Conservation (phyloP, 2,329 filamentous ascomycete species). For the Lasiodiplodia theobromae region DNA sequence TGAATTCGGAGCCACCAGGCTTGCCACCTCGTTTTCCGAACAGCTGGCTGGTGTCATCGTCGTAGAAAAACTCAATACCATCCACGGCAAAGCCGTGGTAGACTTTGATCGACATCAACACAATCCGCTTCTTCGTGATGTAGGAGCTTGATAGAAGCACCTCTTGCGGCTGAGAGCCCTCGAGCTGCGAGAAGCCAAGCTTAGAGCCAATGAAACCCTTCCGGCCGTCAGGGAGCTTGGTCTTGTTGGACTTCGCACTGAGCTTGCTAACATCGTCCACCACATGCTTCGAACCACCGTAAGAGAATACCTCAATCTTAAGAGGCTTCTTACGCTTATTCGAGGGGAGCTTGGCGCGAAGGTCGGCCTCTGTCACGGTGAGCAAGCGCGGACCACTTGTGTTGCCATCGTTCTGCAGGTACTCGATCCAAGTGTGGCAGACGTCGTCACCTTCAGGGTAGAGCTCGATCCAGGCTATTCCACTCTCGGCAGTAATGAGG, state of each 20-base stretch:
- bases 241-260: conserved; percentile 70
- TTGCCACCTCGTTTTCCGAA: conserved; percentile 84
- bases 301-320: conserved; percentile 76
- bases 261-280: conserved; percentile 78
- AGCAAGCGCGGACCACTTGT: conserved; percentile 72
- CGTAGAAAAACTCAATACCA: conserved; percentile 91
- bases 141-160: conserved; percentile 75
- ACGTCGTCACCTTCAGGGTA: conserved; percentile 80
- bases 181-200: conserved; percentile 74
- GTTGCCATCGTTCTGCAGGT: conserved; percentile 63
- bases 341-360: conserved; percentile 75
- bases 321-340: conserved; percentile 74
- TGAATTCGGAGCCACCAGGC: conserved; percentile 74
- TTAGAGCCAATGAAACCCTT: conserved; percentile 77
- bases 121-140: conserved; percentile 62
- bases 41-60: conserved; percentile 81
- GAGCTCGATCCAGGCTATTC: conserved; percentile 85
- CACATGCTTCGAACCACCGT: conserved; percentile 74
- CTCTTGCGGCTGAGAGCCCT: conserved; percentile 73
- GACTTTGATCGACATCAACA: conserved; percentile 76
- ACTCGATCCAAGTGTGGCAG: conserved; percentile 84
- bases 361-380: conserved; percentile 74
- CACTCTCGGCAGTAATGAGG: conserved; percentile 78
- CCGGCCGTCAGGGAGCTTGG: conserved; percentile 79
- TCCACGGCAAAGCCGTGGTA: conserved; percentile 81